Evolutionary conservation across 2,329 filamentous ascomycete species (phyloP).

Genomic region (Exophiala aquamarina): DNA sequence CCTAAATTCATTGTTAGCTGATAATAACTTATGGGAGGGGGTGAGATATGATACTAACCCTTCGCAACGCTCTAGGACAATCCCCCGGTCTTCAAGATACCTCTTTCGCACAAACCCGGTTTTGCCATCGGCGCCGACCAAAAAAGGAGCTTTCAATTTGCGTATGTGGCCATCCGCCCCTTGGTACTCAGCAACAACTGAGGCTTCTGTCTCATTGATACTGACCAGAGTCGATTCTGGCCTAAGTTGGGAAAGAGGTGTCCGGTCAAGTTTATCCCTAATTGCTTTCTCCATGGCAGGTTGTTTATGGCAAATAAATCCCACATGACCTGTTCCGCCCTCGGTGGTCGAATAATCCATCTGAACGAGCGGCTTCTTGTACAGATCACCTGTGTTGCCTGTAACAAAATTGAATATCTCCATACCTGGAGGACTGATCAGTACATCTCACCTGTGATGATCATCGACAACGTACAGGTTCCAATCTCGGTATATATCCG

Average conservation of each 20-base stretch:
- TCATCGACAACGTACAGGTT: slow-evolving; percentile 13
- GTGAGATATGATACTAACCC: slow-evolving; percentile 12
- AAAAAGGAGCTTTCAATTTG: slow-evolving; percentile 29
- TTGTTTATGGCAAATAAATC: slow-evolving; percentile 34
- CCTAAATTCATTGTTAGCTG: slow-evolving; percentile 17
- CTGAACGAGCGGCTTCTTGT: slow-evolving; percentile 28
- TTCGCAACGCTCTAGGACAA: slow-evolving; percentile 36
- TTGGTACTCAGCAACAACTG: slow-evolving; percentile 25
- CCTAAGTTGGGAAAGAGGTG: slow-evolving; percentile 20
- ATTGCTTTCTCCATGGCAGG: slow-evolving; percentile 32
- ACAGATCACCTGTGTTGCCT: slow-evolving; percentile 22
- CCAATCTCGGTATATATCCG: slow-evolving; percentile 32
- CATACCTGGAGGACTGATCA: slow-evolving; percentile 17
- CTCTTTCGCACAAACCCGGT: slow-evolving; percentile 46
- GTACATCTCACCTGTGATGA: slow-evolving; percentile 2
- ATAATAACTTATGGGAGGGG: neutral
- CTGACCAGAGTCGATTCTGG: slow-evolving; percentile 21
- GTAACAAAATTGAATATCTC: slow-evolving; percentile 31
- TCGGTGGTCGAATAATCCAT: slow-evolving; percentile 30
- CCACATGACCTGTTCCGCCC: slow-evolving; percentile 33
- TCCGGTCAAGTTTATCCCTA: slow-evolving; percentile 8
- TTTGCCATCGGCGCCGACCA: slow-evolving; percentile 51
- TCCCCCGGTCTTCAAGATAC: slow-evolving; percentile 45
- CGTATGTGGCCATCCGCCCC: slow-evolving; percentile 19
- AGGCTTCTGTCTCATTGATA: slow-evolving; percentile 15